These are phyloP conservation scores for Colletotrichum filicis DNA, from an alignment of 2,329 filamentous ascomycete species.

Conservation along the genomic window DNA sequence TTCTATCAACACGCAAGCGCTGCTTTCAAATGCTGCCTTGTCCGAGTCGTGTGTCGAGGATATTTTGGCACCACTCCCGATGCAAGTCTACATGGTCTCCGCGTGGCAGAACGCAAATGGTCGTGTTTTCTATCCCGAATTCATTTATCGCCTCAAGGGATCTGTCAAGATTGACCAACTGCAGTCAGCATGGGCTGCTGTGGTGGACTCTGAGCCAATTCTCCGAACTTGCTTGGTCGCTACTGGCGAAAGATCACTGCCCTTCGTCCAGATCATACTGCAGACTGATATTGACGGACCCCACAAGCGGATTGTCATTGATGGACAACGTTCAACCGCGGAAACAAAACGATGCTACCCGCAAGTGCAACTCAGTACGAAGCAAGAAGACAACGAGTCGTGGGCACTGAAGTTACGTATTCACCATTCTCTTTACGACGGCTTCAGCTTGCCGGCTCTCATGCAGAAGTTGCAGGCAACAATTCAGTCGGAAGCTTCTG, in stretches of 20 bases:
- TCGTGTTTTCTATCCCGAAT: conserved; percentile 77
- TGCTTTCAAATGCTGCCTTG: conserved; percentile 56
- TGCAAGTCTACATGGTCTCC: conserved; percentile 84
- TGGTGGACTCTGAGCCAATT: conserved; percentile 69
- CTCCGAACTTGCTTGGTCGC: conserved; percentile 75
- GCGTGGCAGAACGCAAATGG: conserved; percentile 78
- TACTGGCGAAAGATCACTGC: conserved; percentile 55
- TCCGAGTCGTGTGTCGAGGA: conserved; percentile 58
- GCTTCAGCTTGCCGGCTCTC: conserved; percentile 77
- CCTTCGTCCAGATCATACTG: conserved; percentile 73
- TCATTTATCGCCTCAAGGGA: conserved; percentile 67
- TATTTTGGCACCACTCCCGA: conserved; percentile 76
- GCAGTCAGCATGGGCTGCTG: conserved; percentile 67
- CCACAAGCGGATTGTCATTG: conserved; percentile 38
- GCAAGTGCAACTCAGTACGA: conserved; percentile 21
- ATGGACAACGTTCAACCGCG: conserved; percentile 28
- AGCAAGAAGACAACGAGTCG: conserved; percentile 29
- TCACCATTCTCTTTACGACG: conserved; percentile 92
- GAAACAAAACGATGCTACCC: background rate
- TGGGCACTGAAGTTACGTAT: conserved; percentile 67
- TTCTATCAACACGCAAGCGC: conserved; percentile 47
- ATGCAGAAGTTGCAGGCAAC: conserved; percentile 48
- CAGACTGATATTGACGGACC: conserved; percentile 43
- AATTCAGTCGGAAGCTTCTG: background rate
- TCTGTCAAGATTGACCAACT: conserved; percentile 53